phyloP scores from a whole-genome alignment of 805 yeast genomes.

The Kluyveromyces siamensis region DNA sequence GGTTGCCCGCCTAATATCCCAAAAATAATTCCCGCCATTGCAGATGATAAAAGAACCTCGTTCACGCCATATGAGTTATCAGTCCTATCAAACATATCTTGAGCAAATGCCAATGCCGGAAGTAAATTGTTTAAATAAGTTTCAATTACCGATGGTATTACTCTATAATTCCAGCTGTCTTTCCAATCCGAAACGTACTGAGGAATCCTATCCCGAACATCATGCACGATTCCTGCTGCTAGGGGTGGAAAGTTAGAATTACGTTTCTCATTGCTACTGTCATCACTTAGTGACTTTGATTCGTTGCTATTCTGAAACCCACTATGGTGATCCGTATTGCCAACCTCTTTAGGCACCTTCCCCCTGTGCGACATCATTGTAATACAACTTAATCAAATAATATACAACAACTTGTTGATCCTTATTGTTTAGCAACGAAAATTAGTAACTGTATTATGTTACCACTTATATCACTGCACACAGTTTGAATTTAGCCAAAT shows the following conservation, averaged over 20 bases:
- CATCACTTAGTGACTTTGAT: neutral
- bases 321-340: neutral
- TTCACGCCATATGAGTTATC: constrained; percentile 82
- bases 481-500: no score
- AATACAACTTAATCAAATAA: neutral
- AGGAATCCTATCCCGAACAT: constrained; percentile 39
- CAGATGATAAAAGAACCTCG: constrained; percentile 76
- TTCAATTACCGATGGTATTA: constrained; percentile 72
- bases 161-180: constrained; percentile 81
- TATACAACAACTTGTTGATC: neutral
- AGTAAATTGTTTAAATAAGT: constrained; percentile 84
- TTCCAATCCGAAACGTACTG: constrained; percentile 68
- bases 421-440: neutral
- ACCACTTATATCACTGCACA: neutral
- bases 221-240: constrained; percentile 30
- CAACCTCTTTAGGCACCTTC: neutral
- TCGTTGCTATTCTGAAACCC: neutral
- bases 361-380: neutral
- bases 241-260: constrained; percentile 3
- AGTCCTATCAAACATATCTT: constrained; percentile 93
- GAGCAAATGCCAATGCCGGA: constrained; percentile 95
- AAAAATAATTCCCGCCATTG: constrained; percentile 82
- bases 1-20: constrained; percentile 88
- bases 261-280: neutral
- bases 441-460: neutral